Percentiles rank a stretch among this genome's conserved stretches.
Evolutionary conservation across 2,329 filamentous ascomycete genomes (phyloP).

Genomic region (Monosporascus sp.): DNA sequence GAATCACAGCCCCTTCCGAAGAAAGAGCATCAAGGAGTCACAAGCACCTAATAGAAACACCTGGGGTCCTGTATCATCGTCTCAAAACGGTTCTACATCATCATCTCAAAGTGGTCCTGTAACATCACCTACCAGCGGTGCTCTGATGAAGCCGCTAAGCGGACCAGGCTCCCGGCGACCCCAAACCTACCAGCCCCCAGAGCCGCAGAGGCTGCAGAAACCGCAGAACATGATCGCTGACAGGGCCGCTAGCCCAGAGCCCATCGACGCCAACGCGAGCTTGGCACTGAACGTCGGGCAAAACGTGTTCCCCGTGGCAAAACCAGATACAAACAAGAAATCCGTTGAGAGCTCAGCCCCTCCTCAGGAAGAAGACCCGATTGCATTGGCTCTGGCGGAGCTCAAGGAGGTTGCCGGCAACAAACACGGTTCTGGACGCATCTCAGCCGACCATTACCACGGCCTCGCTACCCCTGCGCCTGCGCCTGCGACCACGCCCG

Average conservation of each 20-base stretch:
- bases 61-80: conserved; percentile 41
- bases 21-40: conserved; percentile 79
- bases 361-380: conserved; percentile 73
- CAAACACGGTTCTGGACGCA: conserved; percentile 75
- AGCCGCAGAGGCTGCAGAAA: conserved; percentile 12
- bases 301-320: conserved; percentile 90
- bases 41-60: conserved; percentile 50
- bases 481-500: conserved; percentile 9
- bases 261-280: conserved; percentile 85
- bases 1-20: conserved; percentile 84
- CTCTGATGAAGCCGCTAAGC: neutral
- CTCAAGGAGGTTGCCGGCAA: conserved; percentile 73
- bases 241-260: conserved; percentile 64
- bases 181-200: conserved; percentile 35
- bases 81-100: neutral
- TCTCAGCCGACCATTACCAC: conserved; percentile 93
- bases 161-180: conserved; percentile 29
- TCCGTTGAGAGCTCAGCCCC: conserved; percentile 29
- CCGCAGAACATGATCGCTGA: conserved; percentile 33
- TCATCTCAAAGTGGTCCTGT: conserved; percentile 10
- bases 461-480: conserved; percentile 82
- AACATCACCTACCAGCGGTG: conserved; percentile 2
- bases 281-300: conserved; percentile 92
- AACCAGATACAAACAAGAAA: conserved; percentile 59
- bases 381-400: conserved; percentile 87